Evolutionary conservation across 2,329 filamentous ascomycete genomes (phyloP), one percentile per base, ranked within the genome.

Genomic region (Magnaporthales sp.): DNA sequence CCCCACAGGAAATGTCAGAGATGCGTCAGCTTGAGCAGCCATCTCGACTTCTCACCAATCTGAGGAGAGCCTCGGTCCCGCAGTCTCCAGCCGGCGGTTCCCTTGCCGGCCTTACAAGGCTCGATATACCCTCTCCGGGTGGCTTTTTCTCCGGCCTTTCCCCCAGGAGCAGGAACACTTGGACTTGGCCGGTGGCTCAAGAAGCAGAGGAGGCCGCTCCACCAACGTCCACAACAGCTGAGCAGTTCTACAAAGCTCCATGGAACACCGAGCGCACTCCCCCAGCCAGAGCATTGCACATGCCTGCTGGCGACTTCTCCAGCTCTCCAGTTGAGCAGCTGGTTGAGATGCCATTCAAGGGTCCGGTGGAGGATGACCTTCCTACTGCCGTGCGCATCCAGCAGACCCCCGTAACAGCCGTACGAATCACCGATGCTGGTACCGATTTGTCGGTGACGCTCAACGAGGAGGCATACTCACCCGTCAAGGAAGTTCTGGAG

Each of bases 131-230:
- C 6, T 97, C 94, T 0, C 94, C 94, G 0, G 90, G 92, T 29
- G 92, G 91, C 0, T 97, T 97, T 82, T 97, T 97, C 77, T 91
- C 91, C 2, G 92, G 90, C 0, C 84, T 97, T 30, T 91, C 90
- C 51, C 86, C 89, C 3, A 85, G 87, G 66, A 88, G 89, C 51
- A 87, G 93, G 65, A 88, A 89, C 73, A 95, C 93, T 13, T 98
- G 94, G 94, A 88, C 92, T 73, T 80, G 89, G 68, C 66, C 84
- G 11, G 79, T 79, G 30, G 79, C 77, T 70, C 81, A 83, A 24
- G 83, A 84, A 22, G 67, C 68, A 13, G 83, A 86, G 8, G 84
- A 83, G 22, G 74, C 82, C 69, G 78, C 80, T 3, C 87, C 87
- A 0, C 93, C 93, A 1, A 94, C 92, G 0, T 97, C 94, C 1